Evolutionary conservation across 2,329 filamentous ascomycete species (phyloP), one percentile per base, ranked within the genome.

Genomic region (Diaporthe batatas): DNA sequence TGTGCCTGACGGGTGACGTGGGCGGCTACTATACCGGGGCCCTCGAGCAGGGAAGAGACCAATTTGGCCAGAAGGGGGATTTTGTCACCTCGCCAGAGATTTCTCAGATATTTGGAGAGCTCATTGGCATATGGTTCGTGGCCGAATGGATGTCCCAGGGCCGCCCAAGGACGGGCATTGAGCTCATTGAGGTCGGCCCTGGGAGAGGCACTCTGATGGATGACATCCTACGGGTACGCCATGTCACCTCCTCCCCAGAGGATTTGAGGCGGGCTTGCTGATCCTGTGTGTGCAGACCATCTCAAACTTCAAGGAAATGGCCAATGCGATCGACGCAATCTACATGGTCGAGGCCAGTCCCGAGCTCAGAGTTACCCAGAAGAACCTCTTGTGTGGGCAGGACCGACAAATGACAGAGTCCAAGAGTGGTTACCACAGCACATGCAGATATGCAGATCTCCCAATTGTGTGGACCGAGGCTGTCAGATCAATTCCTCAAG

Each of bases 1-100:
- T 98, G 92, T 98, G 96, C 81, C 90, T 99, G 75, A 99, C 96
- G 0, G 93, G 94, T 14, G 94, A 96, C 74, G 84, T 94, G 51
- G 95, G 94, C 73, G 96, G 96, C 70, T 99, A 99, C 85, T 99
- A 99, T 83, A 98, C 95, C 0, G 90, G 92, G 6, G 90, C 91
- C 32, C 88, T 92, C 55, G 87, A 88, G 70, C 84, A 90, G 73
- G 91, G 89, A 25, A 89, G 91, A 59, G 95, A 98, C 79, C 95
- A 96, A 75, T 99, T 99, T 78, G 96, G 96, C n/a, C 86, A 90
- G 71, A 93, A 94, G 79, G 96, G 96, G 34, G 96, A 99, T 83
- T 99, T 99, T 80, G 92, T 98, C 68, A 99, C 96, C 0, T 98
- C 95, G 0, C 96, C 96, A 0, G 96, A 99, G 83, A 98, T 99